Evolutionary conservation across 306 rosid genomes (phyloP), one percentile per base, ranked within the genome.

Genomic region (Cucumis hystrix): DNA sequence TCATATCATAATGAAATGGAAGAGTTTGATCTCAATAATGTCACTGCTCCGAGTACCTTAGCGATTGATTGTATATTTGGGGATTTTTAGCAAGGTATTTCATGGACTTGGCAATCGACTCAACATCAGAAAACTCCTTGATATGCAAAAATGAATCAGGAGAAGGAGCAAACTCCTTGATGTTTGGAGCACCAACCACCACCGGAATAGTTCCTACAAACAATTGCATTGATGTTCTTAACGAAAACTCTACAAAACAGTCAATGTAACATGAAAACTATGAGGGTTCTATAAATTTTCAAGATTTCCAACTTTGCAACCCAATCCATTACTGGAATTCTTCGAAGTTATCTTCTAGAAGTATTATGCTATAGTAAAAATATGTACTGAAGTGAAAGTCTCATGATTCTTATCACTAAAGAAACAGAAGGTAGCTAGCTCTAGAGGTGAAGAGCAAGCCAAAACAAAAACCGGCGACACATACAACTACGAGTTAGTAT

Each of bases 181-280:
- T 92, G 82, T 95, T 95, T 67, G 99, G 93, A 83, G 99, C 86
- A 47, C 99, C 99, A 76, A 95, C 85, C 75, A 92, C 97, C 83
- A 95, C 97, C 16, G 99, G 97, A 55, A 95, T 77, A 54, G 97
- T 75, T 86, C 99, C 99, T 95, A 78, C 75, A 78, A 71, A 47
- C 47, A 71, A 71, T 71, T 71, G 12, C 30, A 69, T 11, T 16
- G 47, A 18, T 45, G 43, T 1, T 16, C 55, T 63, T 63, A 69
- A 68, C 33, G 11, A 68, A 69, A 43, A 69, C 20, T 20, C 75
- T 43, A 69, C 75, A 41, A 43, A 39, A 65, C 72, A 64, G 23
- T 37, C 30, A 10, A 2, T 64, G 70, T 62, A 14, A n/a, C 20
- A 62, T 56, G 23, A 16, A 25, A 61, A 61, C 66, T 25, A 13